Base-by-base conservation (phyloP, 805 yeast genomes). In the Lipomyces sp. region DNA sequence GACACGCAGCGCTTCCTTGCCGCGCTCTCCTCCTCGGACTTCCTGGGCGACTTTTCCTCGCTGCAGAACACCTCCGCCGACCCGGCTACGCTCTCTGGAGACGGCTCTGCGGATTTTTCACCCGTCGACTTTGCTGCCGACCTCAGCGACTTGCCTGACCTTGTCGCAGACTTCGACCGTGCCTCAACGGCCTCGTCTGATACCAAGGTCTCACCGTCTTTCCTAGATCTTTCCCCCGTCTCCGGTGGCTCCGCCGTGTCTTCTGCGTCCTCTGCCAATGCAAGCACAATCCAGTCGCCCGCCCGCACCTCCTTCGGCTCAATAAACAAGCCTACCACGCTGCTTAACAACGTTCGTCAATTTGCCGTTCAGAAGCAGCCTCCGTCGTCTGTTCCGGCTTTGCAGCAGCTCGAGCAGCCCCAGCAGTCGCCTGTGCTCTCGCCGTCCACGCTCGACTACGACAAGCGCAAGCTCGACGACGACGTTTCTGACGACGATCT, bases 1-100 rank as follows among this genome's bases (percentile, higher is more conserved):
- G 58, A 55, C 44, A 43, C 53, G 4, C 53, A 47, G 53, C 39
- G 44, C 18, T 53, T 55, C 28, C 50, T 55, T 19, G 57, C 52
- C 13, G 42, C 59, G n/a, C 47, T 55, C 29, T 41, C 45, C 28
- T 46, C 55, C n/a, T 26, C 58, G n/a, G 58, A 55, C 28, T 55
- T 55, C 37, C 45, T 55, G n/a, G 45, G 45, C 34, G 54, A 55
- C 36, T 51, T 42, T 39, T 43, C 56, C 1, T 33, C 56, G 14
- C 34, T 36, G 19, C 45, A 32, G 24, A 21, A 44, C 23, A 28
- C 39, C 13, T 13, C 37, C 4, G 40, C 13, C 16, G 45, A 18
- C n/a, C 18, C 26, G 18, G 19, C 47, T 2, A 22, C 6, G n/a
- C 18, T 34, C 4, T 23, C 33, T 14, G 36, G 31, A 4, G 37